Conservation (phyloP, 2,329 filamentous ascomycete species). For the Nakataea oryzae region DNA sequence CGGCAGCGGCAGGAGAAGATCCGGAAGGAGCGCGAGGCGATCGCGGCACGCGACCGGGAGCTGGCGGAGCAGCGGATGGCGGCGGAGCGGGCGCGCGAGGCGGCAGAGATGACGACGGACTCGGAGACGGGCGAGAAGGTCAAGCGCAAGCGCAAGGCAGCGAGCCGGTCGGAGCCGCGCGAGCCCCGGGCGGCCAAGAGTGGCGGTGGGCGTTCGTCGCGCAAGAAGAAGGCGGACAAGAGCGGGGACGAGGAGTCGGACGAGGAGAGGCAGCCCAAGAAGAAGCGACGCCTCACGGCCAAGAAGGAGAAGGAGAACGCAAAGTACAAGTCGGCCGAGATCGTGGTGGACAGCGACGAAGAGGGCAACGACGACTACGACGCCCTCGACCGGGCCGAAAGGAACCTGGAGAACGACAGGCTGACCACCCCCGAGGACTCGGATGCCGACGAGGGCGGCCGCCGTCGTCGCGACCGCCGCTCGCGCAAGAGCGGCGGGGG, state of each 20-base stretch:
- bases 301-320: constrained; percentile 34
- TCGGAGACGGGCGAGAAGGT: constrained; percentile 72
- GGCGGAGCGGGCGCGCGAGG: constrained; percentile 56
- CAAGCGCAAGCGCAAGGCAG: constrained; percentile 62
- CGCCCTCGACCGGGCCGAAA: constrained; percentile 10
- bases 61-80: constrained; percentile 61
- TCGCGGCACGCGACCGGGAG: constrained; percentile 65
- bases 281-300: constrained; percentile 44
- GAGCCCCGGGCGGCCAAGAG: constrained; percentile 20
- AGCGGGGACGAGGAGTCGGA: constrained; percentile 37
- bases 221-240: constrained; percentile 48
- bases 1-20: constrained; percentile 70
- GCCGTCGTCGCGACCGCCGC: constrained; percentile 7
- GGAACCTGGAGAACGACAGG: not conserved
- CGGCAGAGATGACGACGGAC: constrained; percentile 74
- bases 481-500: not conserved
- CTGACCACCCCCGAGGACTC: constrained; percentile 3
- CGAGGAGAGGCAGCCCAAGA: constrained; percentile 45
- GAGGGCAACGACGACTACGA: constrained; percentile 20
- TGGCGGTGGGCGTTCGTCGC: constrained; percentile 16
- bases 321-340: constrained; percentile 82
- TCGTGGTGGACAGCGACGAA: constrained; percentile 68
- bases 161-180: constrained; percentile 19
- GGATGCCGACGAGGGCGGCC: constrained; percentile 17
- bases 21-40: constrained; percentile 72